A percentile compares a stretch with the other conserved stretches of the same genome.
Conservation (phyloP, 1,284 basidiomycete species). For the Clitocybe nebularis region DNA sequence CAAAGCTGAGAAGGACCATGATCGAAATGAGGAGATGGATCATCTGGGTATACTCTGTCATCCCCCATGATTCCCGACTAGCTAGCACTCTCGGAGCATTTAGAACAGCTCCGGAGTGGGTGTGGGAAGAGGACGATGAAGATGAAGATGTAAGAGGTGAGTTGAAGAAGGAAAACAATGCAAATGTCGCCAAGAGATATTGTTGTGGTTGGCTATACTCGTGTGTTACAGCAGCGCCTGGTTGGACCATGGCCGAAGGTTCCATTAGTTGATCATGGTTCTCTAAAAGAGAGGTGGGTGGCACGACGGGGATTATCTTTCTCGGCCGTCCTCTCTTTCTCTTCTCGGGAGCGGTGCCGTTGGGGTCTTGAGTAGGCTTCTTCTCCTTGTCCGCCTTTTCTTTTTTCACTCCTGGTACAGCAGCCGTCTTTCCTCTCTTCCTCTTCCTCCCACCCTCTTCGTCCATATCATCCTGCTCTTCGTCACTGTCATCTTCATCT, state of each 20-base stretch:
- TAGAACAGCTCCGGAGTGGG: conserved; percentile 30
- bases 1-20: conserved; percentile 54
- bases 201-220: conserved; percentile 46
- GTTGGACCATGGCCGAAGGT: conserved; percentile 10
- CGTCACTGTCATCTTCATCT: conserved; percentile 53
- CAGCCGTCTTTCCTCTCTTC: conserved; percentile 49
- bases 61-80: conserved; percentile 31
- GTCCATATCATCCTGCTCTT: conserved; percentile 52
- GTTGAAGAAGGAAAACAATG: conserved; percentile 74
- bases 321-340: conserved; percentile 74
- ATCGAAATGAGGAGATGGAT: conserved; percentile 62
- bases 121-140: conserved; percentile 24
- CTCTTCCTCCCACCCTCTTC: conserved; percentile 49
- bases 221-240: conserved; percentile 17
- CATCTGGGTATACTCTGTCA: conserved; percentile 49
- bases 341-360: conserved; percentile 54
- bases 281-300: conserved; percentile 16
- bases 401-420: conserved; percentile 26
- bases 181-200: conserved; percentile 71
- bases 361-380: conserved; percentile 24
- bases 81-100: conserved; percentile 6
- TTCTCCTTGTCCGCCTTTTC: conserved; percentile 26
- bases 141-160: conserved; percentile 53
- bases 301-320: conserved; percentile 28
- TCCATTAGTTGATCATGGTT: conserved; percentile 12